These are phyloP conservation scores for Protomyces gravidus DNA, from an alignment of 1,139 yeast genomes.

Conservation along the genomic window DNA sequence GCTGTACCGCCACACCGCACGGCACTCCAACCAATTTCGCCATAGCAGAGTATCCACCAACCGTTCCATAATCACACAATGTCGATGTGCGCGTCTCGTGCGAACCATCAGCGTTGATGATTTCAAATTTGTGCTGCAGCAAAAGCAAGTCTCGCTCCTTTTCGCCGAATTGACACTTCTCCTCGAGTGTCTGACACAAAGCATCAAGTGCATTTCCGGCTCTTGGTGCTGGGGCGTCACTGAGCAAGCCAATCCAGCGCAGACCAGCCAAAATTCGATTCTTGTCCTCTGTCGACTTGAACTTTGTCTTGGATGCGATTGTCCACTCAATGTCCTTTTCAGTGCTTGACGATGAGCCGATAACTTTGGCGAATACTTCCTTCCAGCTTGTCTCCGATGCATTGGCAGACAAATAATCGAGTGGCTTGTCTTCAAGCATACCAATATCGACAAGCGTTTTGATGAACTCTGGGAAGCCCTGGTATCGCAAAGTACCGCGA, in stretches of 20 bases:
- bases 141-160: conserved; percentile 94
- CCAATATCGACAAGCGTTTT: conserved; percentile 93
- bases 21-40: conserved; percentile 98
- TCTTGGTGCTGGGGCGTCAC: conserved; percentile 70
- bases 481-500: conserved; percentile 96
- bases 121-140: conserved; percentile 95
- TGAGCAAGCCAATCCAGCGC: conserved; percentile 90
- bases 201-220: conserved; percentile 95
- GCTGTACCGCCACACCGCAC: conserved; percentile 90
- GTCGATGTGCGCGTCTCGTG: conserved; percentile 92
- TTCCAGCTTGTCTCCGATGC: conserved; percentile 64
- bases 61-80: conserved; percentile 87
- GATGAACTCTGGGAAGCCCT: conserved; percentile 97
- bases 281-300: conserved; percentile 77
- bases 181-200: conserved; percentile 91
- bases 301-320: conserved; percentile 71
- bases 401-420: conserved; percentile 51
- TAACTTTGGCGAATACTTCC: conserved; percentile 70
- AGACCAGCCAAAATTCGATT: conserved; percentile 82
- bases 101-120: conserved; percentile 91
- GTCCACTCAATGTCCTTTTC: conserved; percentile 71
- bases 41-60: conserved; percentile 95
- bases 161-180: conserved; percentile 90
- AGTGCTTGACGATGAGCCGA: conserved; percentile 65
- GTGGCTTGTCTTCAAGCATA: conserved; percentile 72